Conservation (phyloP, 257 asterid species). For the Vinca minor region DNA sequence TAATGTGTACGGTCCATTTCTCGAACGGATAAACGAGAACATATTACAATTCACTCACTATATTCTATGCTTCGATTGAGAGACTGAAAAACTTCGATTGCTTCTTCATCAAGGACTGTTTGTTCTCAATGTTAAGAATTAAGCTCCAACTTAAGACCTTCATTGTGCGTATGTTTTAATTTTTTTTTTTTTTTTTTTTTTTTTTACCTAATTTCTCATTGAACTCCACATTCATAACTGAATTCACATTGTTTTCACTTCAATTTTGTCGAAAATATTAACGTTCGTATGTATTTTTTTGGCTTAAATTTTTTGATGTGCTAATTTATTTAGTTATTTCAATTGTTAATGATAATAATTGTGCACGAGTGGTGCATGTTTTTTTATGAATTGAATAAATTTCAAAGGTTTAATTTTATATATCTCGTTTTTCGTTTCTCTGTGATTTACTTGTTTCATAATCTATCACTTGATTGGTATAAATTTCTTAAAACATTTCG, state of each 20-base stretch:
- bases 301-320: background rate
- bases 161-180: constrained; percentile 32
- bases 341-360: background rate
- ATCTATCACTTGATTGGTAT: constrained; percentile 14
- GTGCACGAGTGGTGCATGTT: background rate
- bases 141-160: constrained; percentile 20
- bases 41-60: no score
- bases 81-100: constrained; percentile 1
- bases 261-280: background rate
- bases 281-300: background rate
- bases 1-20: no score
- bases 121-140: constrained; percentile 29
- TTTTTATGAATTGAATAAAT: background rate
- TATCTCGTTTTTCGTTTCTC: background rate
- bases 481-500: background rate
- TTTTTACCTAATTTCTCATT: background rate
- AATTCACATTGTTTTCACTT: constrained; percentile 6
- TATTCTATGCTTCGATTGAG: no score
- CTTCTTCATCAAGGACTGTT: constrained; percentile 10
- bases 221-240: background rate
- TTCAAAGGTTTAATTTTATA: background rate
- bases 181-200: no score
- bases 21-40: no score
- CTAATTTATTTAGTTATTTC: background rate
- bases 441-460: constrained; percentile 22